These are phyloP conservation scores for Chrysoporthe puriensis DNA, from an alignment of 2,329 filamentous ascomycete genomes.

Conservation along the genomic window DNA sequence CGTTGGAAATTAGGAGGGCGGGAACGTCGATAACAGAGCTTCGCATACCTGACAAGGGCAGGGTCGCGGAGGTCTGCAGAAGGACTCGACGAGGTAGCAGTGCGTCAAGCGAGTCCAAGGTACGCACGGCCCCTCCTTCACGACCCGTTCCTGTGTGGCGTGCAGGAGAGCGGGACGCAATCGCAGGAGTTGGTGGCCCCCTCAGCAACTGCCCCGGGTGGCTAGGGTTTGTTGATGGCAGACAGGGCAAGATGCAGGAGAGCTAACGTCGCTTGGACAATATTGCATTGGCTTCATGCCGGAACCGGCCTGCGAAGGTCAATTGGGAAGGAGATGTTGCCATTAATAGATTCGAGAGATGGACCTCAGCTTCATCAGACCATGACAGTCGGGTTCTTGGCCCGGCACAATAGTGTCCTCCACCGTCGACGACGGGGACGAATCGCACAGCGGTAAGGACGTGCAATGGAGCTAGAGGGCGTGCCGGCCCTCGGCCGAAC, in stretches of 20 bases:
- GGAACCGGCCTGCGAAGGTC: slow-evolving; percentile 14
- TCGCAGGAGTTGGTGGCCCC: slow-evolving; percentile 10
- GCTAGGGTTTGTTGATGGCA: slow-evolving; percentile 22
- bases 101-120: slow-evolving; percentile 23
- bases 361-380: slow-evolving; percentile 4
- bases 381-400: slow-evolving; percentile 18
- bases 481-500: slow-evolving; percentile 9
- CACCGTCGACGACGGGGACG: slow-evolving; percentile 4
- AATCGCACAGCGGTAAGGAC: slow-evolving; percentile 10
- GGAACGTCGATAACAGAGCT: slow-evolving; percentile 4
- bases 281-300: slow-evolving; percentile 21
- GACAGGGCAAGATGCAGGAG: slow-evolving; percentile 23
- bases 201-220: slow-evolving; percentile 22
- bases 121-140: slow-evolving; percentile 13
- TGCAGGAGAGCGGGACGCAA: slow-evolving; percentile 21
- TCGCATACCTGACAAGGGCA: slow-evolving; percentile 19
- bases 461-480: not conserved
- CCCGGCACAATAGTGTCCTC: slow-evolving; percentile 20
- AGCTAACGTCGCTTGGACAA: slow-evolving; percentile 23
- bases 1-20: not conserved
- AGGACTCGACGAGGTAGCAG: slow-evolving; percentile 23
- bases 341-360: slow-evolving; percentile 2
- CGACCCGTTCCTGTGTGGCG: slow-evolving; percentile 21
- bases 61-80: slow-evolving; percentile 23
- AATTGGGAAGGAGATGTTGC: slow-evolving; percentile 16